Base-by-base conservation (phyloP, 768 basidiomycete species). In the Lentinula detonsa region DNA sequence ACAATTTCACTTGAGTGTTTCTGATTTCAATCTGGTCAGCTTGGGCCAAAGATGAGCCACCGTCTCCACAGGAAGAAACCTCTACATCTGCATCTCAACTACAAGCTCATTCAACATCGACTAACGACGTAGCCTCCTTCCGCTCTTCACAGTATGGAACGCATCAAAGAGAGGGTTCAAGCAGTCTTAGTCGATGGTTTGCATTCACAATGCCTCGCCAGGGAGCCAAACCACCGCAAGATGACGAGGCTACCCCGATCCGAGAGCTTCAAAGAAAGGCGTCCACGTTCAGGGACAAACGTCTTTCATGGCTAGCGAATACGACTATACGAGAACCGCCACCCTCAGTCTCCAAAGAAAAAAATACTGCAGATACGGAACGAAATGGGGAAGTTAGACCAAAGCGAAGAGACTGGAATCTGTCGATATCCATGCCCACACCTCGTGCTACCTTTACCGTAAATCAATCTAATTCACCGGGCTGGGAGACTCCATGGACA, bases 31-130 rank as follows among this genome's bases (percentile, higher is more conserved):
- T 61, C 50, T 65, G 51, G 40, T 60, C 64, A 93, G 91, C 91
- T 53, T 93, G 91, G 91, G 91, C 91, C 4, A 79, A 82, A 65
- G 87, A 93, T 69, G 91, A 93, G 68, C 90, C 90, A 4, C 88
- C 89, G 4, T 91, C 90, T 0, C 88, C 90, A 1, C 81, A 75
- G 46, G 80, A 84, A 52, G 78, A 76, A 34, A 65, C 67, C 5
- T 67, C 69, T 16, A 62, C 69, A 35, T 60, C 69, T 16, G 71
- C 71, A 52, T 65, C 69, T 21, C 65, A 69, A 61, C 73, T 70
- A 48, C 66, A 69, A 40, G 66, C 73, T 59, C 77, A 79, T 37
- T 68, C 48, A 23, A 5, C 76, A 42, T 78, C 78, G 13, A 76
- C 80, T 15, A 81, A 80, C 39, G 86, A 85, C 68, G 73, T 76